Evolutionary conservation across 306 rosid species (phyloP).

Genomic region (Dicorynia guianensis): DNA sequence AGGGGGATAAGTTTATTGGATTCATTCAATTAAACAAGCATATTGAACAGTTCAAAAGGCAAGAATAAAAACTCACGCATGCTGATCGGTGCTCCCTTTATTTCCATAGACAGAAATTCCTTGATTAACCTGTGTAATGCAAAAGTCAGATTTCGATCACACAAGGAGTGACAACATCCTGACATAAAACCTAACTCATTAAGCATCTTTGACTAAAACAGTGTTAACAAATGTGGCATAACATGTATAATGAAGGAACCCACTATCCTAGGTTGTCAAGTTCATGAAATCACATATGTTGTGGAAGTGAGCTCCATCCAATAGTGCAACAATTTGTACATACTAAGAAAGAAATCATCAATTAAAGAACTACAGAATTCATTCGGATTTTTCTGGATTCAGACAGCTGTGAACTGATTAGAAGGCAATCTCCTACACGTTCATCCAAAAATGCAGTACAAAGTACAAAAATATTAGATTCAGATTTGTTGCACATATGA

Average conservation of each 20-base stretch:
- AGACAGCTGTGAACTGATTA: conserved; percentile 12
- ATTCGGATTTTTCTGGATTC: conserved; percentile 7
- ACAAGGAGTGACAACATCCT: neutral
- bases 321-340: neutral
- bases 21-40: conserved; percentile 19
- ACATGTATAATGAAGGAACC: conserved; percentile 8
- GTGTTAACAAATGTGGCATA: neutral
- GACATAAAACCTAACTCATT: neutral
- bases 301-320: conserved; percentile 17
- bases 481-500: conserved; percentile 33
- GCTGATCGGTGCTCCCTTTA: conserved; percentile 98
- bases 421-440: conserved; percentile 2
- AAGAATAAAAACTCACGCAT: conserved; percentile 73
- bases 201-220: conserved; percentile 17
- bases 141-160: conserved; percentile 27
- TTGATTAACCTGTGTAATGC: conserved; percentile 75
- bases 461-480: conserved; percentile 17
- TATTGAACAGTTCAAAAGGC: conserved; percentile 5
- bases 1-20: conserved; percentile 25
- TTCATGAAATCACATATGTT: conserved; percentile 6
- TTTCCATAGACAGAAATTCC: conserved; percentile 91
- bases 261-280: conserved; percentile 11
- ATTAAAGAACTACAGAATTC: conserved; percentile 11
- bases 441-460: conserved; percentile 9
- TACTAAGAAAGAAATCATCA: neutral